phyloP scores from a whole-genome alignment of 768 basidiomycete species.

The Dacryopinax spathularia region DNA sequence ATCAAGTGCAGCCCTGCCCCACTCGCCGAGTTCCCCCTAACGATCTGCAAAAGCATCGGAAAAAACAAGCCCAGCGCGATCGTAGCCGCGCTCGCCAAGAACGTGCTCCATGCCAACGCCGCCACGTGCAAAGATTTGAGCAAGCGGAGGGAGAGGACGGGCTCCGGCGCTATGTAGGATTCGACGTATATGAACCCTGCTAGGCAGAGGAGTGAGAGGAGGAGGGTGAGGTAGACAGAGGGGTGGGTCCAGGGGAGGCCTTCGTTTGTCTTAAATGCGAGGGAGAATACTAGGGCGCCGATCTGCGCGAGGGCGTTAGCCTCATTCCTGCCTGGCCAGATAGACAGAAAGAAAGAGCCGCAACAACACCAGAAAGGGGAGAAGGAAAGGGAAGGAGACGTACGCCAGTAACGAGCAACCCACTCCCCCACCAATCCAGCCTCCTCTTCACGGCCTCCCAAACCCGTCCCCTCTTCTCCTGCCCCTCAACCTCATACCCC shows the following conservation, averaged over 20 bases:
- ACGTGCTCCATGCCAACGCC: neutral
- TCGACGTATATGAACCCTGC: neutral
- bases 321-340: too few relatives aligned
- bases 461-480: neutral
- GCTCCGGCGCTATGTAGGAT: neutral
- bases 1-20: neutral
- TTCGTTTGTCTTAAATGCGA: neutral
- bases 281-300: neutral
- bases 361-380: neutral
- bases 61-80: neutral
- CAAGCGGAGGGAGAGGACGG: neutral
- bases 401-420: neutral
- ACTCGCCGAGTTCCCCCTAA: neutral
- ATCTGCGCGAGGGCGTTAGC: too few relatives aligned
- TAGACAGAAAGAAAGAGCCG: too few relatives aligned
- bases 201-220: neutral
- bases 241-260: neutral
- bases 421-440: slow-evolving; percentile 2
- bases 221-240: neutral
- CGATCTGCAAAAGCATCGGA: neutral
- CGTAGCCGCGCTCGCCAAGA: neutral
- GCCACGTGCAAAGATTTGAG: neutral
- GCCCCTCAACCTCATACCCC: neutral
- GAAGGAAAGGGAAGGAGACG: neutral
- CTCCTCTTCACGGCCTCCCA: neutral